Evolutionary conservation across 495 filamentous ascomycete genomes (phyloP), one percentile per base, ranked within the genome.

Genomic region (Xylaria cubensis): DNA sequence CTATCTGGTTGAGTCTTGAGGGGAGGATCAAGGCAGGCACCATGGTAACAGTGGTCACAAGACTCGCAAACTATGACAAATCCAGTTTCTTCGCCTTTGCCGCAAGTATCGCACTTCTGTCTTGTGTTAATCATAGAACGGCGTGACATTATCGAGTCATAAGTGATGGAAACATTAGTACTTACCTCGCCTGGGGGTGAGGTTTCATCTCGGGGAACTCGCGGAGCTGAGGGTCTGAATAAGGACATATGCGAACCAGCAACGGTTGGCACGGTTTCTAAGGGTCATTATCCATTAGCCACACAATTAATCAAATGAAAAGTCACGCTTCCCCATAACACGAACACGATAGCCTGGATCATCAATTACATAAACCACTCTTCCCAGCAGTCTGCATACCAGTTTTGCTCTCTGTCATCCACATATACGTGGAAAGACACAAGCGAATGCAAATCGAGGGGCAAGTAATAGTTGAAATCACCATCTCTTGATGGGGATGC

Each of bases 181-280:
- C 83, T 75, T 89, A 95, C 93, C 85, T 97, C 94, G 75, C 94
- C 94, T 4, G 89, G 88, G 73, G 88, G 88, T 34, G 87, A 86
- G 29, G 87, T 86, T 74, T 90, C 90, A 65, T 94, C 94, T 48
- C 87, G 84, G 69, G 90, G 86, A 65, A 90, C 87, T 71, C 91
- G 89, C 6, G 93, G 92, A 24, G 87, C 91, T 12, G 92, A 90
- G 50, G 94, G 93, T 56, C 94, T 92, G 75, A 97, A 93, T 71
- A 97, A 86, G 69, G 92, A 95, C 96, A 98, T 99, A 83, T 98
- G 94, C 48, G 95, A 97, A 39, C 97, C 96, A 72, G 94, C 94
- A 70, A 98, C 92, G 50, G 93, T 97, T 21, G 95, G 95, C 66
- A 92, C 90, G 51, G 89, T 88, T 87, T 96, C 93, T 95, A 81